Evolutionary conservation across 345 rosid genomes (phyloP), one percentile per base, ranked within the genome.

Genomic region (Dimocarpus longan): DNA sequence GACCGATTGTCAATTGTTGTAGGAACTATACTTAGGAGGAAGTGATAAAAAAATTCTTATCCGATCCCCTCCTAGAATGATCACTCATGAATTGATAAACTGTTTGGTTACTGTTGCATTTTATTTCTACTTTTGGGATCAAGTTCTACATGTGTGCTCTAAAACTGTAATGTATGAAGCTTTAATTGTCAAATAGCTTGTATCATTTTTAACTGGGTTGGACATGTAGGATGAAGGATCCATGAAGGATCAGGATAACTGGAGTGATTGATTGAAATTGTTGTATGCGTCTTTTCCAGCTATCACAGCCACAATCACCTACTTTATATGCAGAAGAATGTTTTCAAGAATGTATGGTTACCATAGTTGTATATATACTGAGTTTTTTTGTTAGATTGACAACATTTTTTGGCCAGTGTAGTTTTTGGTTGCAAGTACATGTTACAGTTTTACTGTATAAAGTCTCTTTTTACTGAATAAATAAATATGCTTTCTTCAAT

Each of bases 11-110:
- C 56, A 46, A 48, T 71, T 66, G 43, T 63, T 72, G 44, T 86
- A 91, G 97, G 98, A 94, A 83, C 84, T 96, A 70, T 96, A 91
- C 88, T 89, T 97, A 2, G 92, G 98, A 48, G 91, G 97, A 56
- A 83, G 74, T 78, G 97, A 94, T 83, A 83, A 93, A 81, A 91
- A 92, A 81, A 96, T 91, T 82, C 97, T 94, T 60, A 93, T 90
- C 28, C 94, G 99, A 97, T 94, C 97, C 79, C 93, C 97, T 43
- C 52, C 87, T 68, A 81, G 83, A 79, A 72, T 76, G 76, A 60
- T 77, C 65, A 79, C 88, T 4, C 80, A 79, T 52, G 97, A 84
- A 82, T 63, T 54, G 76, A 89, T 88, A 79, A 5, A 74, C 37
- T 50, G 50, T 48, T 22, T 5, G 56, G 54, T 64, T 39, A 44